These are phyloP conservation scores for Tilletia caries DNA, from an alignment of 1,284 basidiomycete species.

Conservation along the genomic window DNA sequence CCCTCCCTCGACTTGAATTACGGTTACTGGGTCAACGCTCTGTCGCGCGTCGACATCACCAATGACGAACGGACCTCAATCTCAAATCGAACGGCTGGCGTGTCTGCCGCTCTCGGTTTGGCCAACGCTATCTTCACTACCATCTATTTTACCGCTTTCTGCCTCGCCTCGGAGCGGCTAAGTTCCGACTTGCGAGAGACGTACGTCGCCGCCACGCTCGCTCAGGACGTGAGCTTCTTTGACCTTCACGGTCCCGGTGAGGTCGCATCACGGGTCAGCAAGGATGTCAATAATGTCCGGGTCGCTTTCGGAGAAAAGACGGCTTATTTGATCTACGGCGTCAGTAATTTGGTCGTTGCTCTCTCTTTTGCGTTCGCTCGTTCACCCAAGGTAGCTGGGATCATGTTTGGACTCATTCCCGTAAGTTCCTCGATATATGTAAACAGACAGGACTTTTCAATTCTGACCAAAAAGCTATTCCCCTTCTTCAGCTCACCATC, in stretches of 20 bases:
- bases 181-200: constrained; percentile 51
- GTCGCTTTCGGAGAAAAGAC: constrained; percentile 56
- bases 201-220: constrained; percentile 55
- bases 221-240: constrained; percentile 56
- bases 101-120: constrained; percentile 53
- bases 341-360: constrained; percentile 46
- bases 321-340: constrained; percentile 53
- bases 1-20: constrained; percentile 46
- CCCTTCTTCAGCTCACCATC: constrained; percentile 36
- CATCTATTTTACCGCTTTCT: constrained; percentile 48
- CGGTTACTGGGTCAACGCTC: constrained; percentile 42
- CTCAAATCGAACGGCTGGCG: constrained; percentile 48
- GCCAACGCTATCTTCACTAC: constrained; percentile 43
- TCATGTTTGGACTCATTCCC: constrained; percentile 55
- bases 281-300: constrained; percentile 55
- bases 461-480: background rate
- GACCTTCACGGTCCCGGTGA: constrained; percentile 57
- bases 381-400: constrained; percentile 54
- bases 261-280: constrained; percentile 53
- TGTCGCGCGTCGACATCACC: constrained; percentile 28
- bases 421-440: background rate
- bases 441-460: background rate
- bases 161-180: constrained; percentile 50
- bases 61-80: constrained; percentile 27
- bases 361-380: constrained; percentile 54